phyloP scores from a whole-genome alignment of 2,329 filamentous ascomycete genomes.

The Talaromyces sp. region DNA sequence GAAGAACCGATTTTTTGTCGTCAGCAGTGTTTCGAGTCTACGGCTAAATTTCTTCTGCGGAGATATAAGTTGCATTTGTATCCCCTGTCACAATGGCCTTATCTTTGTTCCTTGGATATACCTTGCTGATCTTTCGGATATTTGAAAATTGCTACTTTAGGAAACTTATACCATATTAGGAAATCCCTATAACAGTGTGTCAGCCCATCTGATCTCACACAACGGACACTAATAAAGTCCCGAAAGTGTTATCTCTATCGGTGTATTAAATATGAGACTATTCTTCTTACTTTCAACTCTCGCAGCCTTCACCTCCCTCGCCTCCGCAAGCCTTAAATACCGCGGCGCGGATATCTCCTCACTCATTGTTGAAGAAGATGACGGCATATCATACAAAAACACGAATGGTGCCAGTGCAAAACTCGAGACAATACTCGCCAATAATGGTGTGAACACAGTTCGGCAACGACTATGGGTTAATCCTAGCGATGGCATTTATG shows the following conservation, averaged over 20 bases:
- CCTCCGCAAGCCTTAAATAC: slow-evolving; percentile 55
- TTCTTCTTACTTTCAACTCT: neutral
- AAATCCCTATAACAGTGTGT: neutral
- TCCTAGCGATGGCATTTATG: slow-evolving; percentile 61
- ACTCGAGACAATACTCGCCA: slow-evolving; percentile 61
- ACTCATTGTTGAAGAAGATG: slow-evolving; percentile 58
- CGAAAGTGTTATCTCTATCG: too few relatives aligned
- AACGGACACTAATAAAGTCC: too few relatives aligned
- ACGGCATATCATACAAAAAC: slow-evolving; percentile 60
- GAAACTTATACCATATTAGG: slow-evolving; percentile 4
- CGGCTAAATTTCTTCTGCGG: neutral
- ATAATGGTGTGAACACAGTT: slow-evolving; percentile 64
- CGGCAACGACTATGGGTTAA: slow-evolving; percentile 72
- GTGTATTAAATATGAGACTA: neutral
- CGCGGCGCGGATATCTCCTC: slow-evolving; percentile 71
- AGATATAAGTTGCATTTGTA: neutral
- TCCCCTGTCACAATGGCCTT: neutral
- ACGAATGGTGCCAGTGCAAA: slow-evolving; percentile 50
- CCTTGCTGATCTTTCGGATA: neutral
- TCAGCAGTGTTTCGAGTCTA: neutral
- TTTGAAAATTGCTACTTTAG: slow-evolving; percentile 5
- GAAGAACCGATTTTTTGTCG: neutral
- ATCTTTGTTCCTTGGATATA: neutral
- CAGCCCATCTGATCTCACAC: neutral
- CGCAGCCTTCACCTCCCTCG: slow-evolving; percentile 19